phyloP scores from a whole-genome alignment of 768 basidiomycete species.

The Psilocybe azurescens region DNA sequence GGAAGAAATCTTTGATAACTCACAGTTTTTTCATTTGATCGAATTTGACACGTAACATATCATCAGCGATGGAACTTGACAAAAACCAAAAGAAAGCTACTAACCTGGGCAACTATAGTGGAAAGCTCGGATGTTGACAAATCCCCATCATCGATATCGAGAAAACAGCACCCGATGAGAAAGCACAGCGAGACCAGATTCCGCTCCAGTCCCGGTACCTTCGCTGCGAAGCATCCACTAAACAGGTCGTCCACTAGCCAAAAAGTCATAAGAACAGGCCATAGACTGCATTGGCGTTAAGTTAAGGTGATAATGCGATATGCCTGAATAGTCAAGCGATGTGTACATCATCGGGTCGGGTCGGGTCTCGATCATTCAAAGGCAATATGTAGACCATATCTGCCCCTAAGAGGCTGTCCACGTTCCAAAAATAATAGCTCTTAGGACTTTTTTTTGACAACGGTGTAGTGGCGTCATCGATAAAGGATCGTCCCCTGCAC shows the following conservation, averaged over 20 bases:
- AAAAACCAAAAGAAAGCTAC: not conserved
- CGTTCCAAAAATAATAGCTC: not conserved
- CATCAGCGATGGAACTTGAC: not conserved
- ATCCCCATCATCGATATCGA: not conserved
- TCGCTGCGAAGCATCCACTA: conserved; percentile 2
- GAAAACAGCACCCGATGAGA: conserved; percentile 1
- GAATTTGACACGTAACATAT: not conserved
- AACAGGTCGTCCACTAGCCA: not conserved
- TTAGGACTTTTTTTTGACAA: not conserved
- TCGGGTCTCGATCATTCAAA: conserved; percentile 1
- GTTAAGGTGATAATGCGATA: not conserved
- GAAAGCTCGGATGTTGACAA: conserved; percentile 7
- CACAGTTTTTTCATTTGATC: not conserved
- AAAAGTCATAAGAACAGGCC: not conserved
- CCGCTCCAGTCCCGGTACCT: not conserved
- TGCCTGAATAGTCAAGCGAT: not conserved
- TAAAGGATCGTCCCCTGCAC: not conserved
- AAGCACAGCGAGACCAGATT: not conserved
- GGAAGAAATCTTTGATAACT: not conserved
- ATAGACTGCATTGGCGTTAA: not conserved
- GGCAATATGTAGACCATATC: not conserved
- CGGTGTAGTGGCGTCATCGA: not conserved
- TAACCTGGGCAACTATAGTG: conserved; percentile 1
- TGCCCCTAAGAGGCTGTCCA: not conserved
- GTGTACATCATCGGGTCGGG: conserved; percentile 5